Evolutionary conservation across 768 basidiomycete genomes (phyloP), one percentile per base, ranked within the genome.

Genomic region (Tylopilus rubrobrunneus): DNA sequence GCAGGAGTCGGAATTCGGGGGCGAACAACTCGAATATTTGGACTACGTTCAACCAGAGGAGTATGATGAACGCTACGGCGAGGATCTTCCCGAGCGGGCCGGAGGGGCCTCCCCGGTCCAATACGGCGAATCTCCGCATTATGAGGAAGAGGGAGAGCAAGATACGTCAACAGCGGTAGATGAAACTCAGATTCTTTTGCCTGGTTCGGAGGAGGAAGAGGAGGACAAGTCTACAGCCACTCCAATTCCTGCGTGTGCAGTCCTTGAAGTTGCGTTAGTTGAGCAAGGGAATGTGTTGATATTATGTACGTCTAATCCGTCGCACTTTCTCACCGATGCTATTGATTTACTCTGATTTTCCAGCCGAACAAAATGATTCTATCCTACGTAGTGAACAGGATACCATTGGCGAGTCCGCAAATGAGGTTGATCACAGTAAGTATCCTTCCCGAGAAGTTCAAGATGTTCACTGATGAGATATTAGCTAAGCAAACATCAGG

Each of bases 21-120:
- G 61, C 43, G 71, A 75, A 40, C 70, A 67, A 11, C 60, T 66
- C 7, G 72, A 71, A 49, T 72, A 73, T 44, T 40, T 65, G 19
- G 70, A 73, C 31, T 63, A 68, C 41, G 62, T 59, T 44, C 67
- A 73, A 27, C 52, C 59, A 3, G 71, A 67, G 46, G 75, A 75
- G 23, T 70, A 71, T 51, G 70, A 73, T 25, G 71, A 72, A 34
- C 63, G 56, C 40, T 72, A 68, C 28, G 70, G 68, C 23, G 75
- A 74, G 28, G 70, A 67, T 28, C 62, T 71, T 12, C 61, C 62
- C 0, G 73, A 75, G 45, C 65, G 62, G 34, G 56, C 62, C 0
- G 66, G 60, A 9, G 64, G 53, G 1, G 54, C 51, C 5, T 42
- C 53, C 23, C 47, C 50, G 21, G 29, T 45, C 8, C 62, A 59